Evolutionary conservation across 2,329 filamentous ascomycete species (phyloP), one percentile per base, ranked within the genome.

Genomic region (Tolypocladium inflatum): DNA sequence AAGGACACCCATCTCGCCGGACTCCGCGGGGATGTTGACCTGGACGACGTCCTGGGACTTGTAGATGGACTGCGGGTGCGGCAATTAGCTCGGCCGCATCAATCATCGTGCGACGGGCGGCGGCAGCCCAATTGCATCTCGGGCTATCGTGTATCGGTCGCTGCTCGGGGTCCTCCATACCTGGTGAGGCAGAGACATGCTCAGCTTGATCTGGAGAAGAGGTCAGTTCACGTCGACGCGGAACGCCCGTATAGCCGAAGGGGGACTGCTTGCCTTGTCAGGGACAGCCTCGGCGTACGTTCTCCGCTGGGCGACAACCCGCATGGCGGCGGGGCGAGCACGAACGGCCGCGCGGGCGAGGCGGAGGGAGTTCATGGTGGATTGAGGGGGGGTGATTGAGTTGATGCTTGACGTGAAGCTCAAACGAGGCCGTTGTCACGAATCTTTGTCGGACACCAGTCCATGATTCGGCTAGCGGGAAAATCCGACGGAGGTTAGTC

Each of bases 1-100:
- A 73, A 99, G 89, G 70, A 99, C 88, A 89, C 94, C 94, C 94
- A 99, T 99, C 70, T 97, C 94, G 75, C 94, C 94, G 63, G 92
- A 95, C 77, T 96, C 94, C 72, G 94, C 94, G 75, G 94, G 89
- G 72, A 99, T 88, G 85, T 99, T 99, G 82, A 99, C 94, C 82
- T 99, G 94, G 72, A 97, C 87, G 73, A 86, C 83, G 72, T 84
- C 82, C 70, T 85, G 79, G 67, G 79, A 86, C 76, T 83, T 83
- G 81, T 83, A 87, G 78, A 87, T 79, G 69, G 87, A 78, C 89
- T 91, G 72, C 62, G 63, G 26, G 71, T 78, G 79, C 75, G 78
- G 75, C 70, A 79, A 79, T 81, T 81, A 81, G 76, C 72, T 68
- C 58, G 61, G 55, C 60, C 66, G 60, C 39, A 55, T 41, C 43